Base-by-base conservation (phyloP, 495 filamentous ascomycete genomes). In the Penicillium pulvis region DNA sequence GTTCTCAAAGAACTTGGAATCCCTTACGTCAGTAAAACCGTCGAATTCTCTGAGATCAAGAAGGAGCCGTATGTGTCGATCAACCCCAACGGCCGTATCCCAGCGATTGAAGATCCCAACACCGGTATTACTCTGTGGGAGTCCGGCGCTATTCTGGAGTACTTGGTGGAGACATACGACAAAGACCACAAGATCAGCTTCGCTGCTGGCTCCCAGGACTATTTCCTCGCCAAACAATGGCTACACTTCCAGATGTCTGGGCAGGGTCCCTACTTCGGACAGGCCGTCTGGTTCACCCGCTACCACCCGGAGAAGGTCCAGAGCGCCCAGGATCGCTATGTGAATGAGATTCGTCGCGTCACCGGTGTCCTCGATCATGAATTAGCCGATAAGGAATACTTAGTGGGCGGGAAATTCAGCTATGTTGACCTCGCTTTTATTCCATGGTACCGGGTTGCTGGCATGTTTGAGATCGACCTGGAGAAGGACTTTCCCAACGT, bases 101-200 rank as follows among this genome's bases (percentile, higher is more conserved):
- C 81, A 35, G 73, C 79, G 46, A 84, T 91, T 55, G 69, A 87
- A 48, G 89, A 91, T 67, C 80, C 83, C 23, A 91, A 92, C 75
- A 87, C 82, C 0, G 80, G 74, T 56, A 71, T 88, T 59, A 85
- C 75, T 0, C 64, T 92, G 12, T 91, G 87, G 86, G 88, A 91
- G 64, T 87, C 84, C 6, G 89, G 87, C 53, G 89, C 90, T 16
- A 90, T 90, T 69, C 57, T 90, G 60, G 75, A 87, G 57, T 92
- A 92, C 65, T 74, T 92, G 17, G 65, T 90, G 44, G 86, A 89
- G 19, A 81, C 75, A n/a, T 92, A 92, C 73, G 88, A 91, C 72
- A 83, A 71, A 51, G 68, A 83, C 11, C 71, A 83, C 56, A 84
- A 78, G 56, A 62, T 91, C 54, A 85, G 79, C 63, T 88, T 84